Evolutionary conservation across 306 rosid species (phyloP).

Genomic region (cucumber (Cucumis sativus)): Cucumber_9930_V3 NC_026661.2:17798001-17798500

Average conservation of each 20-base stretch:
- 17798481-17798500: conserved; percentile 10
- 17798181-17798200: conserved; percentile 6
- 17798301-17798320: conserved; percentile 21
- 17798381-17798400: conserved; percentile 40
- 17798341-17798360: conserved; percentile 41
- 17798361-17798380: conserved; percentile 25
- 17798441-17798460: conserved; percentile 39
- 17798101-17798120: not conserved
- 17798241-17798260: conserved; percentile 17
- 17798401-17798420: conserved; percentile 34
- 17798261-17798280: conserved; percentile 28
- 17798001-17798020: not conserved
- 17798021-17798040: not conserved
- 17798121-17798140: not conserved
- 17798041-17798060: not conserved
- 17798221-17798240: not conserved
- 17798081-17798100: not conserved
- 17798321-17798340: conserved; percentile 46
- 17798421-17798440: conserved; percentile 13
- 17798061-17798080: not conserved
- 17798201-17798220: conserved; percentile 8
- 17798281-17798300: conserved; percentile 21
- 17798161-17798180: conserved; percentile 4
- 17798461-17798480: not conserved
- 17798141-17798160: conserved; percentile 5